Evolutionary conservation across 192 early-diverging fungal species (phyloP), one percentile per base, ranked within the genome.

Genomic region (Podila minutissima): DNA sequence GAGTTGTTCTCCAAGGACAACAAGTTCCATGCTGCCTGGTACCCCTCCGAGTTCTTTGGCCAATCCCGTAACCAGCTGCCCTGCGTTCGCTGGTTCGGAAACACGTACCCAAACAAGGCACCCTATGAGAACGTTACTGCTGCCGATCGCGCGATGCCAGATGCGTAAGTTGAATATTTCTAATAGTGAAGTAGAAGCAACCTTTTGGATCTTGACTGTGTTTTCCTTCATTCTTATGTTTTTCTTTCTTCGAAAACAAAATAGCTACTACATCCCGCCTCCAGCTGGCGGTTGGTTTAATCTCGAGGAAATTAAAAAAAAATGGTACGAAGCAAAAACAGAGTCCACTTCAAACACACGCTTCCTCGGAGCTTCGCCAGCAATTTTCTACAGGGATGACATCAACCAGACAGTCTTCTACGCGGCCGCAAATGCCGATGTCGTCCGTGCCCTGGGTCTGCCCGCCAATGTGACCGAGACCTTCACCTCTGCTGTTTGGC

Each of bases 81-180:
- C 24, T 79, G 76, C 38, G 76, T 72, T 24, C 76, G 76, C 22
- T 79, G 76, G 76, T 79, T 79, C 35, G 70, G 76, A 28, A 60
- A 72, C 9, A 59, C 76, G 3, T 72, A 68, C 33, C 76, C 76
- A 22, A 53, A 15, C 13, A 79, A 79, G 38, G 61, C 62, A 11
- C 76, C 70, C 4, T 72, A 72, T n/a, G 65, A 79, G 66, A 72
- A 68, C 22, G 50, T 28, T 11, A 66, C 53, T 26, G 49, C 69
- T 8, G 58, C 28, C 5, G 68, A 35, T 10, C 29, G 19, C 2
- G 24, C 68, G 0, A 31, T 62, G 15, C 75, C 75, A 0, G 68
- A 71, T 35, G 67, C 64, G 75, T 78, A 69, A 71, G 28, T 53
- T 24, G 51, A 11, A 66, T 5, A 29, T 28, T 26, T 26, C 7